Evolutionary conservation across 495 filamentous ascomycete species (phyloP), one percentile per base, ranked within the genome.

Genomic region (Apodospora peruviana): DNA sequence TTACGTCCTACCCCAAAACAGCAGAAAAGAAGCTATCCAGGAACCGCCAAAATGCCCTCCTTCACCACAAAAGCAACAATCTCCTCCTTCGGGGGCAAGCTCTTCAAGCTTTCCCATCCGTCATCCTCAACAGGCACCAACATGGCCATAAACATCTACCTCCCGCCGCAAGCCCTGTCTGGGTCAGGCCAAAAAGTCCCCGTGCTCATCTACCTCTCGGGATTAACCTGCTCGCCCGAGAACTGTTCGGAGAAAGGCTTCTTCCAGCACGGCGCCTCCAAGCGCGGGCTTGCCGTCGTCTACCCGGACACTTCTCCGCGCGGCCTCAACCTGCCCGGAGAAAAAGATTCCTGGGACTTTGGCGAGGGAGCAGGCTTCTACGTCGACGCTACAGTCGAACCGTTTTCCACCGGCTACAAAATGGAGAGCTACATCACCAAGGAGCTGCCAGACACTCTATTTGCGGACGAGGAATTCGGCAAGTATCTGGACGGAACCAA

Each of bases 161-260:
- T 93, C 1, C 88, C 88, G 11, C 82, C 69, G 0, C 71, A 82
- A 59, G 79, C 73, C 52, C 45, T 68, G 24, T 7, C 50, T 4
- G 50, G 67, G 34, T 45, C 59, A 2, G 42, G 72, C 18, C 56
- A 71, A 45, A 88, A 85, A 58, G 80, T 87, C 11, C 94, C 93
- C 22, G 78, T 97, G 2, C 72, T 98, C n/a, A 82, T 97, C 67
- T 98, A 93, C 68, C 83, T 98, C 52, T 90, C 91, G 14, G 93
- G 93, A 22, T 72, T 98, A 32, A 97, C 94, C 50, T 98, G 93
- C 74, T 91, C 91, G 0, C 90, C 87, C 14, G 90, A 97, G 52
- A 98, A 98, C 72, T 90, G 90, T 67, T 79, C 90, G 25, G 94
- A 98, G 66, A 98, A 97, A 68, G 88, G 91, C 55, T 96, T 95